Percentiles rank a stretch among this genome's conserved stretches.
Conservation (phyloP, 2,329 filamentous ascomycete species). For the Paraphoma chrysanthemicola region DNA sequence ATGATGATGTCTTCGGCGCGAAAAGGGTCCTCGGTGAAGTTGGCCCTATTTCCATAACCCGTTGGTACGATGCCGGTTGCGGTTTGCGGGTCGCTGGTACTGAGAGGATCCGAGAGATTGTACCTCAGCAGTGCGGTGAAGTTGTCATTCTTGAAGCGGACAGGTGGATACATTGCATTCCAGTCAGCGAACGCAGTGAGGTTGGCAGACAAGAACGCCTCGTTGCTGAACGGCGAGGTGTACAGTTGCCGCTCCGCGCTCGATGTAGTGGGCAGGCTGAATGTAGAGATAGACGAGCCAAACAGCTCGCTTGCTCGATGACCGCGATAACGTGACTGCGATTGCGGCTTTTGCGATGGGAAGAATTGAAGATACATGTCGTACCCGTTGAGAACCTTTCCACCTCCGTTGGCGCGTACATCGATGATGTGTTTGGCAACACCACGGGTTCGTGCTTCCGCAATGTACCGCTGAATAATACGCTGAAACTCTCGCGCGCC, state of each 20-base stretch:
- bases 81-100: conserved; percentile 37
- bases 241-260: conserved; percentile 29
- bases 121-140: conserved; percentile 50
- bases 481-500: conserved; percentile 45
- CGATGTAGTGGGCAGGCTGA: conserved; percentile 1
- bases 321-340: conserved; percentile 56
- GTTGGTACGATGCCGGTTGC: conserved; percentile 37
- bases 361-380: conserved; percentile 63
- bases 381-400: conserved; percentile 51
- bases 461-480: conserved; percentile 54
- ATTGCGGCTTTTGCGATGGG: conserved; percentile 53
- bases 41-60: conserved; percentile 34
- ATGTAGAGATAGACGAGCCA: conserved; percentile 12
- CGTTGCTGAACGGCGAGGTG: conserved; percentile 45
- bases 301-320: conserved; percentile 43
- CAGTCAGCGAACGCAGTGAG: conserved; percentile 42
- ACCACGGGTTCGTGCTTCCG: conserved; percentile 53
- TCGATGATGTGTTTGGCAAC: conserved; percentile 70
- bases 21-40: conserved; percentile 45
- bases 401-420: conserved; percentile 67
- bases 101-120: conserved; percentile 46
- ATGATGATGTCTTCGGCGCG: conserved; percentile 48
- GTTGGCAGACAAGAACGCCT: conserved; percentile 33
- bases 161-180: conserved; percentile 47
- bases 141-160: conserved; percentile 37